A percentile compares a stretch with the other conserved stretches of the same genome.
These are phyloP conservation scores for Podila verticillata DNA, from an alignment of 192 early-diverging fungal species.

Conservation along the genomic window DNA sequence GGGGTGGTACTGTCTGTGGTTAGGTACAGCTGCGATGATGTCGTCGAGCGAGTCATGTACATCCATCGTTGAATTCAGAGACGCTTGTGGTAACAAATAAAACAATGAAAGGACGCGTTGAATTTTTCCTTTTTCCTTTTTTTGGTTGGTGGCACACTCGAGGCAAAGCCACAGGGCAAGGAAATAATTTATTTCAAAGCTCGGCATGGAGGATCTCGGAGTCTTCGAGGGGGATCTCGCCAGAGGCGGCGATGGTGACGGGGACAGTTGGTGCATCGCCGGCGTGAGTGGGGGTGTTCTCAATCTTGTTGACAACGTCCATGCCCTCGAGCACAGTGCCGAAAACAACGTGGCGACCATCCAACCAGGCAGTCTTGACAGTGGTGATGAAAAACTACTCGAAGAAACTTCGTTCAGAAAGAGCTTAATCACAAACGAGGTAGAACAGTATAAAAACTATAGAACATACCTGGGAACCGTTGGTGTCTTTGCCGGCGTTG, in stretches of 20 bases:
- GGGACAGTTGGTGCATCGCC: slow-evolving; percentile 70
- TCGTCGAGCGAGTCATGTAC: slow-evolving; percentile 7
- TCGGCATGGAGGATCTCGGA: slow-evolving; percentile 32
- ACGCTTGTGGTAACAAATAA: no score
- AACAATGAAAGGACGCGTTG: not conserved
- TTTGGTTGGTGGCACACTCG: not conserved
- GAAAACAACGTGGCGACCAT: slow-evolving; percentile 94
- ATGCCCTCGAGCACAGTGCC: slow-evolving; percentile 85
- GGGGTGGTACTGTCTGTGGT: slow-evolving; percentile 19
- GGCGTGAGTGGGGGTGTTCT: slow-evolving; percentile 68
- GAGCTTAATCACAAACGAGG: no score
- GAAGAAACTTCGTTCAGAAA: not conserved
- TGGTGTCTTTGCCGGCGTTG: slow-evolving; percentile 81
- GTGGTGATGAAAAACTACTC: slow-evolving; percentile 93
- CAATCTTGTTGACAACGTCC: slow-evolving; percentile 81
- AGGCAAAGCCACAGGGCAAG: not conserved
- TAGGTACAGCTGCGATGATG: slow-evolving; percentile 11
- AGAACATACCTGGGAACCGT: slow-evolving; percentile 77
- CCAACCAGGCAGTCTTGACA: slow-evolving; percentile 85
- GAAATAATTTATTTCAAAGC: slow-evolving; percentile 6
- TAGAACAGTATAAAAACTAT: not conserved
- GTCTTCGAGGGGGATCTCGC: slow-evolving; percentile 64
- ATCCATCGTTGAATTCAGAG: not conserved
- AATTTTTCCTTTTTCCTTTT: no score
- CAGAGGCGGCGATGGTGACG: slow-evolving; percentile 78